Percentiles rank a stretch among this genome's conserved stretches.
These are phyloP conservation scores for Aquanectria penicillioides DNA, from an alignment of 2,329 filamentous ascomycete species.

Conservation along the genomic window DNA sequence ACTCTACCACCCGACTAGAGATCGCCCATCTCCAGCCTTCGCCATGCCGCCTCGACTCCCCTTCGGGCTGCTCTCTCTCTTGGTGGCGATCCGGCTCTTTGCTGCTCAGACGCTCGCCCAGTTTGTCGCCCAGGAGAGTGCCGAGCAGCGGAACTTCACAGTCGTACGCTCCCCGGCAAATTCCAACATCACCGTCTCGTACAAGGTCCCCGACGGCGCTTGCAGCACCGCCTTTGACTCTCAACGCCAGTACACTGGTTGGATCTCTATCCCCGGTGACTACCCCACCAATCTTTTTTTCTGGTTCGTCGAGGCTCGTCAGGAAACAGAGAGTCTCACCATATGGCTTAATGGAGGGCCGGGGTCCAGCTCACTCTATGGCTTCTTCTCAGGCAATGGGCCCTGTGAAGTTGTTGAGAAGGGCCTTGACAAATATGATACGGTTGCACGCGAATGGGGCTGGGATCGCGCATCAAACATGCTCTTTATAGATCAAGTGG, in stretches of 20 bases:
- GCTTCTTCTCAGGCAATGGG: constrained; percentile 70
- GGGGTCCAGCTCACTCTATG: constrained; percentile 71
- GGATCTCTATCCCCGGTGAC: constrained; percentile 69
- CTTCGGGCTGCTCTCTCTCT: constrained; percentile 21
- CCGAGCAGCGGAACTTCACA: constrained; percentile 56
- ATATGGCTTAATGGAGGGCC: constrained; percentile 77
- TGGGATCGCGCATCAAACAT: constrained; percentile 69
- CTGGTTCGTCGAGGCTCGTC: constrained; percentile 59
- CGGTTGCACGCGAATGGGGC: constrained; percentile 68
- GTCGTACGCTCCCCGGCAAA: constrained; percentile 71
- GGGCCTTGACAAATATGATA: constrained; percentile 61
- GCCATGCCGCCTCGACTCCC: constrained; percentile 20
- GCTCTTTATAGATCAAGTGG: constrained; percentile 68
- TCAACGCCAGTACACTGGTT: constrained; percentile 77
- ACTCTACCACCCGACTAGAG: constrained; percentile 21
- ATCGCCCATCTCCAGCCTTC: constrained; percentile 2
- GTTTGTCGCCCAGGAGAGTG: constrained; percentile 41
- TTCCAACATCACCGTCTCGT: constrained; percentile 72
- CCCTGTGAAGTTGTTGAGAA: constrained; percentile 61
- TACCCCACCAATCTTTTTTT: constrained; percentile 64
- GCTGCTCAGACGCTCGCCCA: constrained; percentile 42
- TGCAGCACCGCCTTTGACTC: constrained; percentile 72
- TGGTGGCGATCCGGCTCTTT: constrained; percentile 30
- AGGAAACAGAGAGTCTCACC: constrained; percentile 55
- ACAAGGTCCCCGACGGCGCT: constrained; percentile 68